These are phyloP conservation scores for Apiospora kogelbergensis DNA, from an alignment of 2,329 filamentous ascomycete genomes.

Conservation along the genomic window DNA sequence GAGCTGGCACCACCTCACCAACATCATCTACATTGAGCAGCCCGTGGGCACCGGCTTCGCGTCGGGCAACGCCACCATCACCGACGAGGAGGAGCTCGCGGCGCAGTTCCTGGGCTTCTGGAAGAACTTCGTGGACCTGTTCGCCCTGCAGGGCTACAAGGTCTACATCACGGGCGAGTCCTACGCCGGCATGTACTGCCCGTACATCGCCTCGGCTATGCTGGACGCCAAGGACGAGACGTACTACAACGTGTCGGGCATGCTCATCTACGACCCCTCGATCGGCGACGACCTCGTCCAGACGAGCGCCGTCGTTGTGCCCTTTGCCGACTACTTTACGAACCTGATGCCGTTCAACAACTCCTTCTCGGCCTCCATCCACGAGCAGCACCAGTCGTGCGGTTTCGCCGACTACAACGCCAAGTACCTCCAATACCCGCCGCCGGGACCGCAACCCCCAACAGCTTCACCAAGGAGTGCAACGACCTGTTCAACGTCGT, in stretches of 20 bases:
- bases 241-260: conserved; percentile 52
- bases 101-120: conserved; percentile 76
- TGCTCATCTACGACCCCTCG: conserved; percentile 65
- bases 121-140: conserved; percentile 55
- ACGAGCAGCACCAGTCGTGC: conserved; percentile 49
- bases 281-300: conserved; percentile 49
- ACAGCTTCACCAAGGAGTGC: conserved; percentile 47
- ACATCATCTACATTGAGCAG: conserved; percentile 76
- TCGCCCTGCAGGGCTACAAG: conserved; percentile 51
- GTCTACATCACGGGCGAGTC: conserved; percentile 56
- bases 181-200: conserved; percentile 54
- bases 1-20: conserved; percentile 74
- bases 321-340: conserved; percentile 56
- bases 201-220: conserved; percentile 56
- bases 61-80: conserved; percentile 62
- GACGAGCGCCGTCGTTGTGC: conserved; percentile 45
- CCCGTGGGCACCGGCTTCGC: conserved; percentile 69
- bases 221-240: conserved; percentile 45
- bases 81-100: conserved; percentile 66
- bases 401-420: conserved; percentile 57
- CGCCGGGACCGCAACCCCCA: conserved; percentile 55
- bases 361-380: conserved; percentile 53
- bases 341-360: conserved; percentile 58
- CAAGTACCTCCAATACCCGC: conserved; percentile 61
- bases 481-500: conserved; percentile 54